Evolutionary conservation across 129 eudicot species (phyloP), one percentile per base, ranked within the genome.

Genomic region (Flaveria sonorensis): DNA sequence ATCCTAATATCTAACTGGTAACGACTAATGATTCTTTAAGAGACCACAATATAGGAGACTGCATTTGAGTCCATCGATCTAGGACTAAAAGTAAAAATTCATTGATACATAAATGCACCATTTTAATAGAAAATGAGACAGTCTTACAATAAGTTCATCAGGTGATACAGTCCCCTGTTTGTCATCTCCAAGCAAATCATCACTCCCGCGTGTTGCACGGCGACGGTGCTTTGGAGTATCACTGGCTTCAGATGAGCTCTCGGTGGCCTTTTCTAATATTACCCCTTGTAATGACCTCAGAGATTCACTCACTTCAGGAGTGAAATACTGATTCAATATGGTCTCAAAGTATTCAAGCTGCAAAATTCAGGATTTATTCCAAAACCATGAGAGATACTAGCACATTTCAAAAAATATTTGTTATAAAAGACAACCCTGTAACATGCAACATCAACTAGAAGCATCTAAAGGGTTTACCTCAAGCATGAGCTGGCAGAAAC

Each of bases 301-400:
- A 51, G 99, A 91, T 19, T 91, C 96, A 28, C 92, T 84, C 74
- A 92, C 99, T 57, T 91, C 96, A 16, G 81, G 79, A 1, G 97
- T 94, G 66, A 91, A 79, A 84, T 91, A 88, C 39, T 88, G 90
- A 79, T 85, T 94, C 85, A 94, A 84, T 83, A 94, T 87, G 15
- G 96, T 94, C 92, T 91, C 99, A 73, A 91, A 91, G 78, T 87
- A 94, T 81, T 94, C 97, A 76, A 94, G 93, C 98, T 94, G 97
- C 86, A 77, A 6, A 61, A 61, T 0, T 11, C 8, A 61, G 1
- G 1, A 14, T 24, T 26, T 24, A 61, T 61, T 24, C 20, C 14
- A 56, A 40, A n/a, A 11, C 3, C 30, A 21, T 45, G 18, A 63
- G 46, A 28, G 12, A 56, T 36, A 55, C n/a, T 26, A 59, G 57